Conservation (phyloP, 306 rosid species). For the Ammopiptanthus mongolicus region DNA sequence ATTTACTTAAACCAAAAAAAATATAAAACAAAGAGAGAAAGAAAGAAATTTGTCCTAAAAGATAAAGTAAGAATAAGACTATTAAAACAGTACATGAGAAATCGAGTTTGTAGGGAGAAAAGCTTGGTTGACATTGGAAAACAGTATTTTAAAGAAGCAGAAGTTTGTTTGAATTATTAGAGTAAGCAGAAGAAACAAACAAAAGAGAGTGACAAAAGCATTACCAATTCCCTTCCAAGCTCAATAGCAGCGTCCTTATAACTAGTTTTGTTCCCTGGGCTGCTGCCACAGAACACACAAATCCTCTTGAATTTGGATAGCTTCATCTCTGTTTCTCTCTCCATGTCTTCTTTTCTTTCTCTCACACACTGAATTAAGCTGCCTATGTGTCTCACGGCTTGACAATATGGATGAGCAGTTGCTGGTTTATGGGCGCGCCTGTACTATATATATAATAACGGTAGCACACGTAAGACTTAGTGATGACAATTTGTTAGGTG, state of each 20-base stretch:
- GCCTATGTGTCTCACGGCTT: slow-evolving; percentile 31
- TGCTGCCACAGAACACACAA: slow-evolving; percentile 96
- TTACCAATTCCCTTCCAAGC: slow-evolving; percentile 85
- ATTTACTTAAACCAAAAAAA: background rate
- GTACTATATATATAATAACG: slow-evolving; percentile 38
- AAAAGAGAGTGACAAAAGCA: slow-evolving; percentile 4
- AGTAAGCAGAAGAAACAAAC: background rate
- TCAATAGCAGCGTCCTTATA: slow-evolving; percentile 93
- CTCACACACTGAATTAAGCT: background rate
- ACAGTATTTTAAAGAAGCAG: background rate
- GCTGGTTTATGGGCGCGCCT: slow-evolving; percentile 16
- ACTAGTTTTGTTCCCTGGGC: slow-evolving; percentile 77
- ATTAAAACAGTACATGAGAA: background rate
- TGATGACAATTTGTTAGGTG: background rate
- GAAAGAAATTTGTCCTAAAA: background rate
- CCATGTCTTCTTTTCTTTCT: slow-evolving; percentile 27
- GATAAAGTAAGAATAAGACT: background rate
- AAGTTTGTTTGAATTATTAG: background rate
- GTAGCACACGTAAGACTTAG: slow-evolving; percentile 16
- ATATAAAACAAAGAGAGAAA: background rate
- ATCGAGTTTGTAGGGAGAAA: background rate
- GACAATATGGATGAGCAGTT: slow-evolving; percentile 29
- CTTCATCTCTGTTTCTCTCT: slow-evolving; percentile 42
- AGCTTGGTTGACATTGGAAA: background rate
- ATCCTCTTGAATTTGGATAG: slow-evolving; percentile 80